phyloP scores from a whole-genome alignment of 371 early-diverging fungal species.

The Mucor lusitanicus region DNA sequence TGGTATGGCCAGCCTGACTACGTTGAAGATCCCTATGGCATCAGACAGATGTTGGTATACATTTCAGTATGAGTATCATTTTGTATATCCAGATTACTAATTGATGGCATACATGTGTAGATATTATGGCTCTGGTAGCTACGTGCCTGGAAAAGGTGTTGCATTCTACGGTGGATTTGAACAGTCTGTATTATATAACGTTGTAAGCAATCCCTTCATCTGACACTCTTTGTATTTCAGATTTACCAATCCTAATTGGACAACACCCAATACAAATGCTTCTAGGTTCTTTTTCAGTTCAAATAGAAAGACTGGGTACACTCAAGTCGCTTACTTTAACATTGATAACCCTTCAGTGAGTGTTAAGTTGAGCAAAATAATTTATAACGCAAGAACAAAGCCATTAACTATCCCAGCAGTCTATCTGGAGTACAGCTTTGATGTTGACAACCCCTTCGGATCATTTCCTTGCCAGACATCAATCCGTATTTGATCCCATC shows the following conservation, averaged over 20 bases:
- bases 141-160: slow-evolving; percentile 6
- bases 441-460: neutral
- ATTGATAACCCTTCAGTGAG: neutral
- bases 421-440: neutral
- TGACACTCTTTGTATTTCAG: neutral
- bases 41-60: neutral
- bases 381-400: neutral
- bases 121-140: neutral
- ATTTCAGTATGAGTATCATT: neutral
- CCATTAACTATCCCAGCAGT: neutral
- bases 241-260: neutral
- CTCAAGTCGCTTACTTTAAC: neutral
- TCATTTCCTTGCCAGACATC: neutral
- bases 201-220: too few species aligned
- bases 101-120: neutral
- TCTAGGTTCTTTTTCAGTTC: neutral
- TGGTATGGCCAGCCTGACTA: neutral
- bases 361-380: neutral
- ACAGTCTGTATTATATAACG: neutral
- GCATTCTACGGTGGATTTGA: slow-evolving; percentile 8
- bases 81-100: neutral
- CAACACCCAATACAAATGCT: neutral
- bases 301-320: neutral
- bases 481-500: neutral
- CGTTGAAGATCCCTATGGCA: neutral